phyloP scores from a whole-genome alignment of 1,284 basidiomycete species.

The Malassezia dermatis region DNA sequence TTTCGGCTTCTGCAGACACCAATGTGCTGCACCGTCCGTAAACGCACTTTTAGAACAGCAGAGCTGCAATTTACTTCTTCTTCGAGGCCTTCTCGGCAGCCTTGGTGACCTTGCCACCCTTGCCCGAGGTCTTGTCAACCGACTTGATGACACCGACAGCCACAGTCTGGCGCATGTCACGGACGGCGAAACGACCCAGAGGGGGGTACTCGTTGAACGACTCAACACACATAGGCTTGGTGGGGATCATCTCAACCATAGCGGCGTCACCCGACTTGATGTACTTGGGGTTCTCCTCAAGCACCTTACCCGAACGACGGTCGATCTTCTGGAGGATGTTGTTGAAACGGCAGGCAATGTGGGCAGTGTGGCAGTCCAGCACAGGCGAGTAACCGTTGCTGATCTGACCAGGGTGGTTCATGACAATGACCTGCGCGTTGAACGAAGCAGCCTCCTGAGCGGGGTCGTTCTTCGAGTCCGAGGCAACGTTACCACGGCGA shows the following conservation, averaged over 20 bases:
- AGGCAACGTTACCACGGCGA: constrained; percentile 96
- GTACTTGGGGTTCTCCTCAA: constrained; percentile 84
- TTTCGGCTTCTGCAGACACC: not conserved
- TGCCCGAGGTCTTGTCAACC: constrained; percentile 23
- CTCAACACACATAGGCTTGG: constrained; percentile 98
- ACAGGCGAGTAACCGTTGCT: constrained; percentile 95
- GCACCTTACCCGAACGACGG: constrained; percentile 77
- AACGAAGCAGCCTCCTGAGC: constrained; percentile 98
- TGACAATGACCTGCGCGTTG: constrained; percentile 99
- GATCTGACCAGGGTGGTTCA: constrained; percentile 99
- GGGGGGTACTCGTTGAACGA: constrained; percentile 96
- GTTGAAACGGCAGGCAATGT: constrained; percentile 99
- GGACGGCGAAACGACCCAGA: constrained; percentile 82
- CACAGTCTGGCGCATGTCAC: constrained; percentile 51
- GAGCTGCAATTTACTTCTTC: constrained; percentile 36
- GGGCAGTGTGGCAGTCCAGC: constrained; percentile 99
- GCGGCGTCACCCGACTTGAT: constrained; percentile 59
- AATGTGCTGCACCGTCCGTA: not conserved
- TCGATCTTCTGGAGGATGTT: constrained; percentile 99
- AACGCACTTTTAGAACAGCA: constrained; percentile 14
- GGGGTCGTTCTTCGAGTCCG: constrained; percentile 99
- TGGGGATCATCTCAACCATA: constrained; percentile 93
- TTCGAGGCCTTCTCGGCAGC: constrained; percentile 76
- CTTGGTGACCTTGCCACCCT: constrained; percentile 65
- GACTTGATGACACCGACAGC: constrained; percentile 89